Evolutionary conservation across 768 basidiomycete genomes (phyloP).

Genomic region (Trametopsis cervina): DNA sequence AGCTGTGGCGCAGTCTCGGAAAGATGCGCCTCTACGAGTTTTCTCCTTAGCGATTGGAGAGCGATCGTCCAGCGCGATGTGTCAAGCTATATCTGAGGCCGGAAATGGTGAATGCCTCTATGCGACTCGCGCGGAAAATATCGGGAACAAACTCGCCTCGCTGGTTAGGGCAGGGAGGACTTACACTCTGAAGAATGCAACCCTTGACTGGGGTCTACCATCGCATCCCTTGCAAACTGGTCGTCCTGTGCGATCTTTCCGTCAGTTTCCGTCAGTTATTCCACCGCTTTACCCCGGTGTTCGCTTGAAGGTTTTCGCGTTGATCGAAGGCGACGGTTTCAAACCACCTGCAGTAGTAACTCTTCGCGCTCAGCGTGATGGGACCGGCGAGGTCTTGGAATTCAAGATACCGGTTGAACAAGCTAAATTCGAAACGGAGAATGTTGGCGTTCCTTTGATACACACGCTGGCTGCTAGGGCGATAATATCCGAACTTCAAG

Average conservation of each 20-base stretch:
- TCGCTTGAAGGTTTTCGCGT: conserved; percentile 29
- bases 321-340: conserved; percentile 18
- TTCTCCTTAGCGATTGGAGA: conserved; percentile 56
- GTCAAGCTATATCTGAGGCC: conserved; percentile 44
- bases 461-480: conserved; percentile 50
- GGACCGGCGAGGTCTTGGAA: conserved; percentile 14
- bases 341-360: conserved; percentile 22
- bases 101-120: conserved; percentile 47
- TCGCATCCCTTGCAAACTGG: neutral
- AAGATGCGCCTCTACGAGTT: conserved; percentile 34
- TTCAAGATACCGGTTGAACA: conserved; percentile 17
- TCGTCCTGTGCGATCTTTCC: conserved; percentile 14
- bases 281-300: conserved; percentile 27
- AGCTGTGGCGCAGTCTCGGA: conserved; percentile 27
- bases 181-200: conserved; percentile 36
- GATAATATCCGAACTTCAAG: conserved; percentile 45
- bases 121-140: conserved; percentile 38
- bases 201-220: conserved; percentile 40
- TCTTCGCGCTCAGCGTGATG: conserved; percentile 23
- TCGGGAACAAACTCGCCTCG: conserved; percentile 40
- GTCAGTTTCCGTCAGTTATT: conserved; percentile 27
- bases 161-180: conserved; percentile 46
- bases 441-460: conserved; percentile 27
- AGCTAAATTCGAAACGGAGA: conserved; percentile 19
- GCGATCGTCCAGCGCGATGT: conserved; percentile 41